phyloP scores from a whole-genome alignment of 2,329 filamentous ascomycete genomes.

The Sclerotinia sclerotiorum region DNA sequence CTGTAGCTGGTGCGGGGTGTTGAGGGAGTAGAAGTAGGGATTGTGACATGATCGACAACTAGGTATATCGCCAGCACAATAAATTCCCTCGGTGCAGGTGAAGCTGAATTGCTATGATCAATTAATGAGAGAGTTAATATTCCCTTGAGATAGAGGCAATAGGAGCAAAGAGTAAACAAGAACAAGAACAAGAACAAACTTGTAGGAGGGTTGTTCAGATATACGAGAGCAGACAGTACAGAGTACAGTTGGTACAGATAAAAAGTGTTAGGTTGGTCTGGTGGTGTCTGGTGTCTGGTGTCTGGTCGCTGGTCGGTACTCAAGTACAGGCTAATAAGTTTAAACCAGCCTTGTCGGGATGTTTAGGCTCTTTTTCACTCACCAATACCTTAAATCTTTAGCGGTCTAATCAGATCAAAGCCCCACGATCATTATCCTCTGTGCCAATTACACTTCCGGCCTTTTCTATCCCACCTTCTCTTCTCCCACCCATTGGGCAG shows the following conservation, averaged over 20 bases:
- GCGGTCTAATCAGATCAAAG: slow-evolving; percentile 2
- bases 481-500: neutral
- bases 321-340: neutral
- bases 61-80: slow-evolving; percentile 4
- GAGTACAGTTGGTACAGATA: neutral
- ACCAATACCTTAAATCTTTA: neutral
- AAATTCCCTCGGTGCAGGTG: neutral
- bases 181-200: too few relatives aligned
- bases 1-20: slow-evolving; percentile 56
- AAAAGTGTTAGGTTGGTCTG: neutral
- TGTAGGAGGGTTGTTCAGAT: too few relatives aligned
- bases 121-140: neutral
- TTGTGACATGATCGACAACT: slow-evolving; percentile 34
- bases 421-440: neutral
- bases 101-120: neutral
- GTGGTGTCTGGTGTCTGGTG: too few relatives aligned
- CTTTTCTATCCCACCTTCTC: neutral
- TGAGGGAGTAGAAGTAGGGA: slow-evolving; percentile 64
- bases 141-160: neutral
- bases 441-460: neutral
- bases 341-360: neutral
- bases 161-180: neutral
- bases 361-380: slow-evolving; percentile 4
- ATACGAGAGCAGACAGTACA: too few relatives aligned
- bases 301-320: neutral